Conservation (phyloP, 352 stramenopile species). For the Phytophthora melonis region DNA sequence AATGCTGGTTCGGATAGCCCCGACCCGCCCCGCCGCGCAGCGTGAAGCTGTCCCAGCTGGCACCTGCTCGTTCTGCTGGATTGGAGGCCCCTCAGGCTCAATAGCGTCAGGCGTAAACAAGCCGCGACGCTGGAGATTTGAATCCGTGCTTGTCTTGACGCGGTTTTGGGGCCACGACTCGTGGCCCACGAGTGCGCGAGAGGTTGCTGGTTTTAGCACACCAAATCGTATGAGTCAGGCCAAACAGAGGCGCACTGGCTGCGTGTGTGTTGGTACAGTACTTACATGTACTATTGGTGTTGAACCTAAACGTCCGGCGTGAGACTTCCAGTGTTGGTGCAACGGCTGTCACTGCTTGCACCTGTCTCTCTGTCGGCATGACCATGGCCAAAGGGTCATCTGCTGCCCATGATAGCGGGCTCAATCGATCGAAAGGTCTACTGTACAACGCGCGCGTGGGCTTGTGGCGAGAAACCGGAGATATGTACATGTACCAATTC, state of each 20-base stretch:
- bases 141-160: slow-evolving; percentile 16
- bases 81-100: slow-evolving; percentile 19
- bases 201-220: neutral
- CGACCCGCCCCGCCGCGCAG: slow-evolving; percentile 3
- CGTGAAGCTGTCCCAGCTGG: slow-evolving; percentile 39
- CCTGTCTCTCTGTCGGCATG: slow-evolving; percentile 20
- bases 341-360: slow-evolving; percentile 21
- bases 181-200: slow-evolving; percentile 14
- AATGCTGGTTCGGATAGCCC: slow-evolving; percentile 30
- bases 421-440: neutral
- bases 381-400: slow-evolving; percentile 21
- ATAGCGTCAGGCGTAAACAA: slow-evolving; percentile 50
- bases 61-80: slow-evolving; percentile 24
- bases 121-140: slow-evolving; percentile 37
- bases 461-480: slow-evolving; percentile 6
- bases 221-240: slow-evolving; percentile 39
- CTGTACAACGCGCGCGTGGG: too few species aligned
- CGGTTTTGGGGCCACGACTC: slow-evolving; percentile 17
- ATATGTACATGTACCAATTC: slow-evolving; percentile 29
- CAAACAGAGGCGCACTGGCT: slow-evolving; percentile 18
- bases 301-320: slow-evolving; percentile 30
- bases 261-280: neutral
- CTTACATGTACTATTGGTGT: neutral
- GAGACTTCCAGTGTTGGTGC: slow-evolving; percentile 7
- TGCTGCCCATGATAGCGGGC: slow-evolving; percentile 25